These are phyloP conservation scores for Pythium periplocum DNA, from an alignment of 352 stramenopile species.

Conservation along the genomic window DNA sequence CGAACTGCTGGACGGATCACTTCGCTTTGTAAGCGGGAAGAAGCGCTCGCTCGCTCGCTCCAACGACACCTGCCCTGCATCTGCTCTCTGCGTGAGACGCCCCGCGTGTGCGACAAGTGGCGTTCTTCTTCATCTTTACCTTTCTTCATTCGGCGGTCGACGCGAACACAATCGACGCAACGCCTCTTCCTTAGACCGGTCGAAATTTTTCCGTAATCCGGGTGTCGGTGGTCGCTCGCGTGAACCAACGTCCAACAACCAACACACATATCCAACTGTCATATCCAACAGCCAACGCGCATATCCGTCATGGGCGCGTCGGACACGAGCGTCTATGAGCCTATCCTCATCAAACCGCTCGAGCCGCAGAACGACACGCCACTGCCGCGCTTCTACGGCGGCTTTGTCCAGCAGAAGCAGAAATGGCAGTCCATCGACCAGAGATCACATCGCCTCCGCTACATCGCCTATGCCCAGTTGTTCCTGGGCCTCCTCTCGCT, in stretches of 20 bases:
- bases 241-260: neutral
- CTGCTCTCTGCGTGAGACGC: no score
- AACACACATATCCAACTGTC: neutral
- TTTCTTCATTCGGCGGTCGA: no score
- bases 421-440: conserved; percentile 55
- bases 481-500: conserved; percentile 47
- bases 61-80: no score
- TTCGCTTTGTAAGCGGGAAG: no score
- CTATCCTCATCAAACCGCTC: conserved; percentile 12
- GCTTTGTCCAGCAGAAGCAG: conserved; percentile 78
- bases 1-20: no score
- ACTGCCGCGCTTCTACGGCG: conserved; percentile 47
- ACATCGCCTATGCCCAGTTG: conserved; percentile 57
- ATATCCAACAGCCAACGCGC: neutral
- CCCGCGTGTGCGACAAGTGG: no score
- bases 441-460: conserved; percentile 59
- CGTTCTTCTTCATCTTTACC: no score
- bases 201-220: neutral
- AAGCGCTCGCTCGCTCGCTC: no score
- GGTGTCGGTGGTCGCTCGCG: neutral
- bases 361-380: conserved; percentile 7
- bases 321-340: conserved; percentile 15
- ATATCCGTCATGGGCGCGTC: conserved; percentile 8
- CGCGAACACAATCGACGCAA: no score
- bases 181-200: no score